Base-by-base conservation (phyloP, 768 basidiomycete genomes). In the Hygrophorus russula region DNA sequence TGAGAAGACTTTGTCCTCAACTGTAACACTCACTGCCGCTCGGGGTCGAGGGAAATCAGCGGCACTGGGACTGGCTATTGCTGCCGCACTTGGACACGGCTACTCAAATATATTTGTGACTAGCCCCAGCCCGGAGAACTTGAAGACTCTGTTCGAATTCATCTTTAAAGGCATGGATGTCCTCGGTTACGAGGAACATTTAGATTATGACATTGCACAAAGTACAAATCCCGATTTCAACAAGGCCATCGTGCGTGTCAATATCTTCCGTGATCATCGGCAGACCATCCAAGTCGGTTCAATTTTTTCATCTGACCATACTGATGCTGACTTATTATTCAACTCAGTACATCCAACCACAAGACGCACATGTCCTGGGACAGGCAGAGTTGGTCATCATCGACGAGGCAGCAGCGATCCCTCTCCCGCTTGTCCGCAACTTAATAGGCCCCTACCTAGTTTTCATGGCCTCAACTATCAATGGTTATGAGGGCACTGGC, bases 401-500 rank as follows among this genome's bases (percentile, higher is more conserved):
- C 50, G 96, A 99, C 54, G 96, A 99, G 63, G 94, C 94, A 5
- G 96, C 96, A 7, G 96, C 96, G 14, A 98, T 98, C 42, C 96
- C 96, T 1, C 76, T 98, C 13, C 92, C 94, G 2, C 81, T 99
- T 29, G 94, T 99, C 13, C 80, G 86, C 44, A 89, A 90, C 53
- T 84, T 99, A 49, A 80, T 99, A 43, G 96, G 96, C 0, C 84
- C 83, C 1, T 98, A 98, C 64, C 85, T 98, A 29, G 92, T 98
- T 40, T 98, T 98, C 70, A 82, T 98, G 72, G 89, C 96, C 1
- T 96, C 92, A n/a, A 99, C 96, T 0, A 92, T 99, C 65, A 98
- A 97, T 59, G 96, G 96, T 32, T 99, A 99, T 62, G 96, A 98
- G 71, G 96, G 96, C 19, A 98, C 96, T 0, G 96, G 96, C n/a